Base-by-base conservation (phyloP, 2,329 filamentous ascomycete species). In the Aspergillus japonicus region DNA sequence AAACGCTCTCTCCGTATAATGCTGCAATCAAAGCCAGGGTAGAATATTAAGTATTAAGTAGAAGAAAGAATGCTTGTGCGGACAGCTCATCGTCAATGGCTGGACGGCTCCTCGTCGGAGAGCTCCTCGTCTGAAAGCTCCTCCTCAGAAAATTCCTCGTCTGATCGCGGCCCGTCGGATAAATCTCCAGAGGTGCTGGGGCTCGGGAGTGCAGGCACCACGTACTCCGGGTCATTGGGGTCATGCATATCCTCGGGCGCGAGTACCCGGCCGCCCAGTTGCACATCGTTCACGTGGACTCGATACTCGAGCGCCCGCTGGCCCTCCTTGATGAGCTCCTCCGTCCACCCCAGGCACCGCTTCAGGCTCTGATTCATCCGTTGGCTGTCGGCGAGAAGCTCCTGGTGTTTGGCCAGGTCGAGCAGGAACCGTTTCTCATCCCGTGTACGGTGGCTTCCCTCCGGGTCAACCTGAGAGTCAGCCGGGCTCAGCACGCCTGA, bases 341-440 rank as follows among this genome's bases (percentile, higher is more conserved):
- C 94, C 0, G 93, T 96, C 85, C 91, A 94, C 65, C 88, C 87
- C 35, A 97, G 82, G 74, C 95, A 99, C 51, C 91, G 85, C 74
- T 92, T 96, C 50, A 99, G 84, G 73, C 91, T 96, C 73, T 96
- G 91, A 72, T 97, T 98, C 82, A 98, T 92, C 78, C 92, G 96
- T 71, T 97, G 92, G 66, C 90, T 95, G 73, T 96, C 93, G 44
- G 92, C 81, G 8, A 99, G 84, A 1, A 98, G 81, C 70, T 96
- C 89, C 66, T 92, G 91, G 73, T 99, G 95, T 71, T 93, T 94
- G 3, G 88, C 85, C 0, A 99, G 82, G 74, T 99, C 95, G 4
- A 92, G 82, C 67, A 89, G 86, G n/a, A 98, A 81, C 31, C 91
- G 86, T 66, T 89, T 89, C 72, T 96, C 92, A 65, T 98, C 94